These are phyloP conservation scores for Apostasia shenzhenica DNA, from an alignment of 106 monocot genomes.

Conservation along the genomic window DNA sequence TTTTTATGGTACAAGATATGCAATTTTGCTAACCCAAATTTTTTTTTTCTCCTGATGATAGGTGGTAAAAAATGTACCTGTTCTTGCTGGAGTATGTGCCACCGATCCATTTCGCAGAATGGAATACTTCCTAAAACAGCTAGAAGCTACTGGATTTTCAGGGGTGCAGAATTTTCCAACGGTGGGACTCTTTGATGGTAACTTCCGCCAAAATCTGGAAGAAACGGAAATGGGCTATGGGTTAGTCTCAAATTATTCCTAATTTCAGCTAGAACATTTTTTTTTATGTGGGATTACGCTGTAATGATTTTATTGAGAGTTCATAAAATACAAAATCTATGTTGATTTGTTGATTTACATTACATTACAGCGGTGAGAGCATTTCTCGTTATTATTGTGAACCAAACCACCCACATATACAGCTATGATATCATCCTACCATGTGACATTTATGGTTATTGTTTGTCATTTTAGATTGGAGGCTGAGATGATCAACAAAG, in stretches of 20 bases:
- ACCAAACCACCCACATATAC: no score
- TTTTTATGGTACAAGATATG: no score
- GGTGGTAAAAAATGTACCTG: conserved; percentile 83
- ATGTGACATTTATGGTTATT: no score
- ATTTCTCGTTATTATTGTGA: no score
- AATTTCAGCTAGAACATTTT: not conserved
- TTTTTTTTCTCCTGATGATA: not conserved
- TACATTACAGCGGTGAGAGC: no score
- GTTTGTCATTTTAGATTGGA: conserved; percentile 58
- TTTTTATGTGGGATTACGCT: not conserved
- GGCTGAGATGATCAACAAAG: conserved; percentile 88
- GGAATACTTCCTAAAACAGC: conserved; percentile 69
- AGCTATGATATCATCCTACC: no score
- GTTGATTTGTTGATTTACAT: no score
- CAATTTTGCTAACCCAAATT: no score
- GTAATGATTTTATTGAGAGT: not conserved
- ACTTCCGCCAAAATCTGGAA: conserved; percentile 92
- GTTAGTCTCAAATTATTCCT: conserved; percentile 28
- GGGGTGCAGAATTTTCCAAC: conserved; percentile 98
- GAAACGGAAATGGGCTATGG: conserved; percentile 97
- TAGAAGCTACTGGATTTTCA: conserved; percentile 70
- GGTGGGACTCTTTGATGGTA: conserved; percentile 93
- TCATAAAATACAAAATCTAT: no score
- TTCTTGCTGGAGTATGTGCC: conserved; percentile 97
- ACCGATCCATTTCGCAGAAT: conserved; percentile 94